Base-by-base conservation (phyloP, 495 filamentous ascomycete species). In the Penicillium goetzii region DNA sequence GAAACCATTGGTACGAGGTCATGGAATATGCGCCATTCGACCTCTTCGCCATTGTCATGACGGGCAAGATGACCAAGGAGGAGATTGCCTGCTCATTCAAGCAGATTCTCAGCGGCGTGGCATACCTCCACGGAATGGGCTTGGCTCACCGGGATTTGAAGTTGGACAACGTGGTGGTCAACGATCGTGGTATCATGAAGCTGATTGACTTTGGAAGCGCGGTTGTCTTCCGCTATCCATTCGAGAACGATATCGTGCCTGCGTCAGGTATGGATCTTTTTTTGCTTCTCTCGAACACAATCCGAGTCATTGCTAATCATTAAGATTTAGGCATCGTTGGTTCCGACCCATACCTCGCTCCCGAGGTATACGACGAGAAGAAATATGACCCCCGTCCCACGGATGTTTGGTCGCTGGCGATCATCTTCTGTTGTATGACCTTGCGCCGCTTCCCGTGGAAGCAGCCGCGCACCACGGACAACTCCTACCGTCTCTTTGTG, bases 11-110 rank as follows among this genome's bases (percentile, higher is more conserved):
- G 93, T 99, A 96, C 74, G 96, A 97, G 72, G 95, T 99, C 32
- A 99, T 99, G 95, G 95, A 99, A 72, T 98, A 96, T 73, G 96
- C 93, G n/a, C 95, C 95, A 6, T 99, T 79, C 68, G 95, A 99
- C 76, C 82, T 99, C 17, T 99, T 99, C 74, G 95, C 95, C 26
- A 96, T 96, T 63, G 95, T 99, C 64, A 99, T 99, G 95, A 98
- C 95, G 0, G 95, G 95, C 19, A 98, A 95, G 78, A 99, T 99
- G 95, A 85, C 85, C 41, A 88, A 92, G 58, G 90, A 96, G 61
- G 95, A 99, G 76, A 84, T 97, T 57, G 87, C 85, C 2, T 99
- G 95, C 74, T 88, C 87, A 55, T 97, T 97, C 71, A 84, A 97
- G 68, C 95, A 99, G 75, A 97, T 99, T 63, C 80, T 99, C 59